Evolutionary conservation across 208 protist species (phyloP).

Genomic region (Acanthamoeba rhysodes): DNA sequence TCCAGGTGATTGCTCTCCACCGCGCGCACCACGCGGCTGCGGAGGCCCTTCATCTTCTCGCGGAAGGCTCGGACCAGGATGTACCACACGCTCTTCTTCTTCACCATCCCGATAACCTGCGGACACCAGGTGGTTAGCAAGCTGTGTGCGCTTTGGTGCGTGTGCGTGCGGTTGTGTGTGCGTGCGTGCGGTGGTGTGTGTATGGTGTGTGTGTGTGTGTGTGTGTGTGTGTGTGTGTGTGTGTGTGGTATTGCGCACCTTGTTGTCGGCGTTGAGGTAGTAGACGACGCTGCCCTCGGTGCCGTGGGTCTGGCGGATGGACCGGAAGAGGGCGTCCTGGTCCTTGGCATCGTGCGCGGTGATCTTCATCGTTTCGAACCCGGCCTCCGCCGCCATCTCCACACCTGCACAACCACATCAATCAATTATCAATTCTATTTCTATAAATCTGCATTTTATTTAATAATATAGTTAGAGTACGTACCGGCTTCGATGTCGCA

Average conservation of each 20-base stretch:
- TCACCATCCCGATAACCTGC: conserved; percentile 14
- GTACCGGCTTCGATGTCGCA: not conserved
- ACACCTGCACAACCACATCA: not conserved
- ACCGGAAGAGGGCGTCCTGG: not conserved
- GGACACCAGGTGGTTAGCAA: no score
- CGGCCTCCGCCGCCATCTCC: not conserved
- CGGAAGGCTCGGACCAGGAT: conserved; percentile 13
- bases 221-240: no score
- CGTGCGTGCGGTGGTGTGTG: no score
- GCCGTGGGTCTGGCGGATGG: not conserved
- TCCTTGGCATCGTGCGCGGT: not conserved
- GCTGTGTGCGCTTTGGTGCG: no score
- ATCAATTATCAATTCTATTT: not conserved
- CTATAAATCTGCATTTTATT: not conserved
- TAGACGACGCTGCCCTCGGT: conserved; percentile 51
- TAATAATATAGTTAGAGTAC: not conserved
- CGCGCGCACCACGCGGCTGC: not conserved
- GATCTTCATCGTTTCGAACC: conserved; percentile 25
- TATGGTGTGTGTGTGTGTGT: no score
- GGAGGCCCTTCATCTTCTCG: conserved; percentile 21
- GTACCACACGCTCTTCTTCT: conserved; percentile 63
- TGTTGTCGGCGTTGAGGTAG: conserved; percentile 4
- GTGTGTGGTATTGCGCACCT: not conserved
- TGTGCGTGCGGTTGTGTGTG: no score
- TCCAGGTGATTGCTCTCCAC: not conserved